Base-by-base conservation (phyloP, 345 rosid species). In the Gossypium thurberi region DNA sequence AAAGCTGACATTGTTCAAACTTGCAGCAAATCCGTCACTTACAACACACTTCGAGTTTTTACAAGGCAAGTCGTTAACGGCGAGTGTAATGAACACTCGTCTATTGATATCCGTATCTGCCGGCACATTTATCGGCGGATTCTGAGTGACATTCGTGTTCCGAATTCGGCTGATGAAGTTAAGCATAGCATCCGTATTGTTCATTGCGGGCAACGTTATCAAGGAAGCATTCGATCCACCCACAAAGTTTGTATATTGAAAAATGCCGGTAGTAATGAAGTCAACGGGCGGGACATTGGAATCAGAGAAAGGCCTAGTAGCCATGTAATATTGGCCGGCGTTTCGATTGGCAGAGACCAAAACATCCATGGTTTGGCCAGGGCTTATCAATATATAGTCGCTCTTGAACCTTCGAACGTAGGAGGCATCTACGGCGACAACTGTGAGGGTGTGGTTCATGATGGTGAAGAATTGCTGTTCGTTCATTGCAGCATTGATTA, bases 361-460 rank as follows among this genome's bases (percentile, higher is more conserved):
- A 18, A 83, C 71, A n/a, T 83, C 84, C 67, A 76, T 69, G 5
- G 86, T 83, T 60, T 78, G 78, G 14, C 86, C 84, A 0, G 86
- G 78, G 51, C 47, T 61, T 20, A 76, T 74, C 67, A 75, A 8
- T 6, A 83, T 3, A 60, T 78, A 80, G 4, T 58, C 1, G 6
- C 52, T 58, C 0, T 20, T 28, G 8, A 83, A 47, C 25, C 80
- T 81, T 62, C 74, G 65, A 0, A 77, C 28, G 55, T 83, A 81
- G 2, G 82, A 44, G 0, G 72, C 82, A 17, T 78, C 86, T 57
- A 15, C 26, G 12, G 75, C 86, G 5, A 83, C 82, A 0, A 83
- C 74, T 0, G 80, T 78, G 15, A 80, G 52, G 61, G 46, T 73
- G 75, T 83, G 82, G 11, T 63, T 50, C 0, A 72, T 74, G 1